A percentile compares a stretch with the other conserved stretches of the same genome.
phyloP scores from a whole-genome alignment of 2,329 filamentous ascomycete species.

The Fusarium sp. region DNA sequence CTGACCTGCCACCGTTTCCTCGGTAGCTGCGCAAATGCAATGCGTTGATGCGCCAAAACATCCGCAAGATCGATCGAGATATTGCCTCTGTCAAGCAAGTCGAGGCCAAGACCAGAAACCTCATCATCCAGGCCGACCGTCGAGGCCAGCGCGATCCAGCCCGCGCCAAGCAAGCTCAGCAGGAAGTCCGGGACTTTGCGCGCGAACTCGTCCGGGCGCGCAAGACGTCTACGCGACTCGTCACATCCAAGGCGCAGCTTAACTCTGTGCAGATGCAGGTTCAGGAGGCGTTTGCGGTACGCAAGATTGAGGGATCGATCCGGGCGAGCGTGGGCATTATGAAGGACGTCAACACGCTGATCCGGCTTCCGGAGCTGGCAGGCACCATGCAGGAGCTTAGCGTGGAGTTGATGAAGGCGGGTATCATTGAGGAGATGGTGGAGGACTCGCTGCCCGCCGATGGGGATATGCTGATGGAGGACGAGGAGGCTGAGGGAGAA shows the following conservation, averaged over 20 bases:
- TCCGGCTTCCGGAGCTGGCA: slow-evolving; percentile 85
- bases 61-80: slow-evolving; percentile 94
- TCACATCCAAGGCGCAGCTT: slow-evolving; percentile 91
- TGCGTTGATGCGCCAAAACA: slow-evolving; percentile 85
- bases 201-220: slow-evolving; percentile 86
- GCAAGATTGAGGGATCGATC: slow-evolving; percentile 95
- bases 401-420: slow-evolving; percentile 90
- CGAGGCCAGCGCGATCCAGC: slow-evolving; percentile 84
- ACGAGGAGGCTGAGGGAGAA: slow-evolving; percentile 80
- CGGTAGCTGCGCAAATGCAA: slow-evolving; percentile 94
- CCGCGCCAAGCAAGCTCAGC: slow-evolving; percentile 80
- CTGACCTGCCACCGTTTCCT: slow-evolving; percentile 10
- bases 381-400: slow-evolving; percentile 90
- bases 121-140: slow-evolving; percentile 84
- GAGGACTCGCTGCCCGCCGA: slow-evolving; percentile 86
- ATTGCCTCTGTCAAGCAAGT: slow-evolving; percentile 81
- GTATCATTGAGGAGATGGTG: slow-evolving; percentile 98
- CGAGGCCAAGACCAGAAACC: slow-evolving; percentile 85
- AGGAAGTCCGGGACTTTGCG: slow-evolving; percentile 89
- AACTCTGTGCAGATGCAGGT: slow-evolving; percentile 97
- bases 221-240: slow-evolving; percentile 77
- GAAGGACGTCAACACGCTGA: slow-evolving; percentile 92
- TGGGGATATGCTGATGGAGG: slow-evolving; percentile 76
- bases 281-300: slow-evolving; percentile 92
- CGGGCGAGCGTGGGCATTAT: slow-evolving; percentile 89